A percentile compares a stretch with the other conserved stretches of the same genome.
Conservation (phyloP, 2,329 filamentous ascomycete genomes). For the Fusarium sp. region DNA sequence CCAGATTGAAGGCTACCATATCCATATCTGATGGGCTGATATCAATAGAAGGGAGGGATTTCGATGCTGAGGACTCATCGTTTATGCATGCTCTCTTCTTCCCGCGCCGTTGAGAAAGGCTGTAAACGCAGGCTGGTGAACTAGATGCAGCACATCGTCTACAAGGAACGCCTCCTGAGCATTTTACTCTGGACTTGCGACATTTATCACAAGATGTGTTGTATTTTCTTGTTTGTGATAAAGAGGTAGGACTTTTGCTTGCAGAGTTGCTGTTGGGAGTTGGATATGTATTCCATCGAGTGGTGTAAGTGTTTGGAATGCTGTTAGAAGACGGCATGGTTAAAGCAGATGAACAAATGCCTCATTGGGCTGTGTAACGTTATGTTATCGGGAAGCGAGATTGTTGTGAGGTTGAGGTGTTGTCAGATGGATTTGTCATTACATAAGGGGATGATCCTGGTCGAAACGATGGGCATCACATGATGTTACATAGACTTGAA, state of each 20-base stretch:
- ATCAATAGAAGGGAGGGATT: rapidly evolving
- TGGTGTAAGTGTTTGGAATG: background rate
- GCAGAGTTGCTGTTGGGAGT: background rate
- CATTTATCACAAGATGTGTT: slow-evolving; percentile 24
- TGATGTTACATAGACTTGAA: background rate
- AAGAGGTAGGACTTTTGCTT: background rate
- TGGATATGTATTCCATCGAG: background rate
- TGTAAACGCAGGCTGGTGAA: background rate
- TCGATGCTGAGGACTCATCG: background rate
- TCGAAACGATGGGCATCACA: background rate
- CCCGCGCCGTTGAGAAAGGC: slow-evolving; percentile 7
- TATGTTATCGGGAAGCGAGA: background rate
- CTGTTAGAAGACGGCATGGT: background rate
- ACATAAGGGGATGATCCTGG: background rate
- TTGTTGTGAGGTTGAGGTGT: no score
- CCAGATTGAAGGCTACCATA: background rate
- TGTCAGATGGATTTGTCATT: slow-evolving; percentile 4
- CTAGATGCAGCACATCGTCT: background rate
- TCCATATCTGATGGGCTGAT: background rate
- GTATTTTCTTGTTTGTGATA: background rate
- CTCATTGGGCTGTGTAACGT: background rate
- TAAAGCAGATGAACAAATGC: background rate
- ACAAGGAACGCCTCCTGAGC: slow-evolving; percentile 9
- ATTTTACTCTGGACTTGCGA: slow-evolving; percentile 17
- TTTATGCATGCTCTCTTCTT: background rate